These are phyloP conservation scores for Coemansia sp. DNA, from an alignment of 192 early-diverging fungal genomes.

Conservation along the genomic window DNA sequence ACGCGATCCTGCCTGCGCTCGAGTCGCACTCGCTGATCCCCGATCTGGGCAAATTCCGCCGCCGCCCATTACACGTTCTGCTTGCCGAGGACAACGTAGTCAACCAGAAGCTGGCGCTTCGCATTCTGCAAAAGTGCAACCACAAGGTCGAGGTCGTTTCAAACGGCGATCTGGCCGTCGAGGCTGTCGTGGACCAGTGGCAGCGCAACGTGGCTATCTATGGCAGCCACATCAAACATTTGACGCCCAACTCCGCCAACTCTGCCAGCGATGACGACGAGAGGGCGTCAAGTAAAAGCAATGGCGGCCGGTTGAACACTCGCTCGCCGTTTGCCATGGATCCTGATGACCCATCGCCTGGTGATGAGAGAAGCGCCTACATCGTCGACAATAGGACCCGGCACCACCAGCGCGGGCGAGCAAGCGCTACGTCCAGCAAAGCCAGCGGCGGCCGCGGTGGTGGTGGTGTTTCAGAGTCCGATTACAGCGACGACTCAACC, in stretches of 20 bases:
- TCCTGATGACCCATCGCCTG: conserved; percentile 26
- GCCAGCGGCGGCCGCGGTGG: not conserved
- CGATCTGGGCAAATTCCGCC: conserved; percentile 60
- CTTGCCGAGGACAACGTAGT: conserved; percentile 86
- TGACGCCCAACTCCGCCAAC: conserved; percentile 9
- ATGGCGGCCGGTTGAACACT: not conserved
- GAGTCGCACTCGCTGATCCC: conserved; percentile 65
- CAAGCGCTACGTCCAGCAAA: not conserved
- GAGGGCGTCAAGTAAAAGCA: conserved; percentile 4
- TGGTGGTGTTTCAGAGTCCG: not conserved
- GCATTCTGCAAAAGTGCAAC: conserved; percentile 72
- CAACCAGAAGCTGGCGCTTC: conserved; percentile 79
- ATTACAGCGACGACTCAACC: not conserved
- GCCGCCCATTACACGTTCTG: conserved; percentile 69
- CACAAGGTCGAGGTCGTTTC: conserved; percentile 74
- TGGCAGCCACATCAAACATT: conserved; percentile 24
- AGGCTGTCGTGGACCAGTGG: conserved; percentile 61
- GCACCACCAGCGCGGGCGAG: not conserved
- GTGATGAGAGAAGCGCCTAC: conserved; percentile 12
- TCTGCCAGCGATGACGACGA: conserved; percentile 18
- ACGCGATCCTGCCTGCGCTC: conserved; percentile 69
- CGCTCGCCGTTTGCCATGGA: conserved; percentile 30
- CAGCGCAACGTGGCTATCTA: conserved; percentile 35
- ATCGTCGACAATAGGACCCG: not conserved
- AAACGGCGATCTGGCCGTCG: conserved; percentile 78